Evolutionary conservation across 768 basidiomycete genomes (phyloP), one percentile per base, ranked within the genome.

Genomic region (Phlegmacium glaucopus): DNA sequence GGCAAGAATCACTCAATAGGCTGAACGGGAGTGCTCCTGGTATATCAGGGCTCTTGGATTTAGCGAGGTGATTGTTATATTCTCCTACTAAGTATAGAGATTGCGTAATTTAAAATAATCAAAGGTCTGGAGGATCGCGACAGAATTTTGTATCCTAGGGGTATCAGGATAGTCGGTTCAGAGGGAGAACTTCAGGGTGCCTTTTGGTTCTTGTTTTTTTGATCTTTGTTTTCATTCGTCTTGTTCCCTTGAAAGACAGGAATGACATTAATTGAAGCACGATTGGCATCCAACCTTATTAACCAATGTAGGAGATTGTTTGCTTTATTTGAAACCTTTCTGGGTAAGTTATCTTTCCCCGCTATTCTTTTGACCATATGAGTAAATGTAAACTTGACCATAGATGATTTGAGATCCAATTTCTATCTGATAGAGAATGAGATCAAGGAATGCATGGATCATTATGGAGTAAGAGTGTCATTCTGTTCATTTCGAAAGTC

Each of bases 1-100:
- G 85, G 84, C 80, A 84, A 50, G 81, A 85, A 15, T 73, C 81
- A 2, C 87, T 87, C 60, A 64, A 71, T n/a, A 76, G 81, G 12
- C 67, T 87, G 40, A 87, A 87, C 57, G 70, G 74, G 25, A 63
- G 68, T 11, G 71, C 78, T 29, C 75, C 75, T 30, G 85, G 84
- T 8, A 84, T 87, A 47, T 68, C 79, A 9, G 85, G 85, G 8
- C 70, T 87, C 13, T 68, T 88, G 61, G 68, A 5, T 85, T 84
- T 61, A 84, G 82, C 53, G 74, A 82, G 66, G 86, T 83, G 62
- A 26, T 54, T 52, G 17, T 4, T 15, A 13, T 38, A 15, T 15
- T 13, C 9, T 15, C 8, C 17, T 9, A 7, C n/a, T n/a, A n/a
- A n/a, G n/a, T n/a, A n/a, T 25, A 9, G 25, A n/a, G 15, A 29